Base-by-base conservation (phyloP, 78 protist species). In the Dictyostelium brefeldianum region DNA sequence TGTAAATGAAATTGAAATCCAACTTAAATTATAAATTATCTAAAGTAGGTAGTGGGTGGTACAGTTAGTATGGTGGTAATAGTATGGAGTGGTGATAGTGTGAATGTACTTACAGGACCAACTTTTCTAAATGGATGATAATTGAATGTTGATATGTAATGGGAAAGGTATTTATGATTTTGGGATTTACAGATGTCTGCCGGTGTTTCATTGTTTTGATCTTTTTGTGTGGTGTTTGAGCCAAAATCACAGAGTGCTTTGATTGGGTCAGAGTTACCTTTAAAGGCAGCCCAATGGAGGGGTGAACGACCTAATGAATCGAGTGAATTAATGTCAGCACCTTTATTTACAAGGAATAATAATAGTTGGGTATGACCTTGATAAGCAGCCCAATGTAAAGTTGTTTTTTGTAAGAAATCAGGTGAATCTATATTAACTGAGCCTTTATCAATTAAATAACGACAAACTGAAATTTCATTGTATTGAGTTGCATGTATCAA, bases 321-420 rank as follows among this genome's bases (percentile, higher is more conserved):
- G 8, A 75, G 29, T 5, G 93, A 50, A 41, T 69, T 20, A 5
- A 81, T 15, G 29, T 83, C 83, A 9, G 96, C 96, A 56, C 96
- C 95, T 17, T 78, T 73, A 51, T 94, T 50, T 0, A 94, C 80
- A 3, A 96, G 47, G n/a, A 47, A 83, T 5, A 73, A 29, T 27
- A 90, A 0, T 10, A 92, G 11, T 57, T 71, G 82, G 14, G 56
- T 51, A 59, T 90, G 92, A 41, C 96, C 97, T 54, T 90, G 83
- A 70, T 74, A 94, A 4, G 97, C 94, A 1, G 96, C 96, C 96
- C 94, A 89, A 22, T 74, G 70, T 8, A 96, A 91, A 1, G 97
- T 10, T 2, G 97, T 96, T 57, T 90, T 91, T 27, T 91, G 94
- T 43, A 82, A 43, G 4, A 11, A 77, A 65, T 90, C 96, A 0